These are phyloP conservation scores for Martiniozyma asiatica DNA, from an alignment of 1,139 yeast genomes.

Conservation along the genomic window DNA sequence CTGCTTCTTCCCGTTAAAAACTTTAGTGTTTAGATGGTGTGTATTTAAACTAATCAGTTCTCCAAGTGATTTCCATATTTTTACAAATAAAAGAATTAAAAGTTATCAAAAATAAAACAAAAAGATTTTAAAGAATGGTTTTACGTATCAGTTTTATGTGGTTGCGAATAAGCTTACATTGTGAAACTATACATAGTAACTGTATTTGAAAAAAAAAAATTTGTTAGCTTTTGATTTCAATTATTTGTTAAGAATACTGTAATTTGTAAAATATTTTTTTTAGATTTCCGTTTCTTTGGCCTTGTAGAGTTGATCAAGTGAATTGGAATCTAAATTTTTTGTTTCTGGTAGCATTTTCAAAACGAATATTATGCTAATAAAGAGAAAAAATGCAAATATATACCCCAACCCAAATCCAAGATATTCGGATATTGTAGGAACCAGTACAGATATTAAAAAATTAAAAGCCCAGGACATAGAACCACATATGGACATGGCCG, in stretches of 20 bases:
- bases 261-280: background rate
- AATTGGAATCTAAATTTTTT: slow-evolving; percentile 28
- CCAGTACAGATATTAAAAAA: slow-evolving; percentile 40
- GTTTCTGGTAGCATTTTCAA: slow-evolving; percentile 33
- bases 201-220: too few relatives aligned
- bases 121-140: background rate
- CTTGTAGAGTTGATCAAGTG: slow-evolving; percentile 25
- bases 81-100: too few relatives aligned
- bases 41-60: too few relatives aligned
- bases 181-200: too few relatives aligned
- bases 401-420: slow-evolving; percentile 36
- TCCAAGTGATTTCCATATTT: too few relatives aligned
- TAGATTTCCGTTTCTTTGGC: slow-evolving; percentile 4
- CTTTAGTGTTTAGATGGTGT: slow-evolving; percentile 1
- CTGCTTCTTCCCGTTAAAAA: slow-evolving; percentile 87
- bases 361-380: slow-evolving; percentile 30
- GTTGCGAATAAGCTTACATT: too few relatives aligned
- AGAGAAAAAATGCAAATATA: slow-evolving; percentile 34
- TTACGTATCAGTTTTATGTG: too few relatives aligned
- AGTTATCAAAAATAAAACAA: slow-evolving; percentile 1
- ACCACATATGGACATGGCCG: slow-evolving; percentile 23
- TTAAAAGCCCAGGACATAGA: slow-evolving; percentile 40
- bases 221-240: background rate
- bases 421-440: slow-evolving; percentile 33
- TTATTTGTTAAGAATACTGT: background rate